Evolutionary conservation across 106 monocot genomes (phyloP), one percentile per base, ranked within the genome.

Genomic region (Chionographis japonica): DNA sequence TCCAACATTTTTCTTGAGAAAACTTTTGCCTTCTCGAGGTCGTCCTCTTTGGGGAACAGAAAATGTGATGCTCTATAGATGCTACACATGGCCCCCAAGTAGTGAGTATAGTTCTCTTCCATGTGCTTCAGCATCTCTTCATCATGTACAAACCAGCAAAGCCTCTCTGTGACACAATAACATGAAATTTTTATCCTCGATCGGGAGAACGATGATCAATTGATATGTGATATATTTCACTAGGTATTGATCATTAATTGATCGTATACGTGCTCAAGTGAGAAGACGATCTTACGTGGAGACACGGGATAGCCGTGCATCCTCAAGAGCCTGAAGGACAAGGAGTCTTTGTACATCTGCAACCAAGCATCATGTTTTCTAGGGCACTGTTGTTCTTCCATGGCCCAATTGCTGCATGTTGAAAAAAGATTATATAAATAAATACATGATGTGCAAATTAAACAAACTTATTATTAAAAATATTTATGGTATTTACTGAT

Each of bases 61-160:
- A 76, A 4, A 56, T 81, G 66, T 52, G 76, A 41, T 50, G 81
- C 76, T 58, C 50, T 81, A 12, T 76, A 58, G 8, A 81, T 37
- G 9, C 55, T 72, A 20, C 56, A 16, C 62, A 80, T 69, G 36
- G 69, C 50, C 2, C 40, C 68, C 27, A 63, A 12, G 35, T 63
- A 80, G 20, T 53, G 37, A 1, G 8, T 58, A 52, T 64, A 59
- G 52, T 80, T 74, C 19, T 69, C 62, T 69, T 69, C 50, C 8
- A 80, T 80, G 19, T 69, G 12, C 13, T 11, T 27, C 27, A 74
- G 10, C 27, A 69, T 51, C 6, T 74, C 51, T 6, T 64, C 5
- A 12, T 80, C 68, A 8, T 58, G 13, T 37, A 74, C 6, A 58
- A 74, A 70, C 79, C 74, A 58, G 17, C 79, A 80, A 42, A 80